Conservation (phyloP, 805 yeast species). For the Yamadazyma insecticola region DNA sequence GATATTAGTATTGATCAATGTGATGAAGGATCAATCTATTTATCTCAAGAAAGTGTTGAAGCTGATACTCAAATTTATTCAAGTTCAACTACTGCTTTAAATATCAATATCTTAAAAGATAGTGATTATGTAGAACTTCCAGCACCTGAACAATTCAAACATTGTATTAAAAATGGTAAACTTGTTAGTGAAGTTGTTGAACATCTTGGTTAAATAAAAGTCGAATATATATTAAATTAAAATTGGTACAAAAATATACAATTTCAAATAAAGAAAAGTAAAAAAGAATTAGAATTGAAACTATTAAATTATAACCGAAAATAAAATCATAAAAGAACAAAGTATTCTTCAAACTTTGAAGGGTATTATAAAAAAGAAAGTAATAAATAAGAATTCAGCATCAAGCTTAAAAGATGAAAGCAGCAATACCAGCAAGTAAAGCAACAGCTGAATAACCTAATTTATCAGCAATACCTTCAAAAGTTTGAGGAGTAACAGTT, state of each 20-base stretch:
- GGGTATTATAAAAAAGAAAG: background rate
- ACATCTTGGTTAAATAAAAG: conserved; percentile 53
- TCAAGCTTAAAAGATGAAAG: background rate
- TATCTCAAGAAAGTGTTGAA: conserved; percentile 64
- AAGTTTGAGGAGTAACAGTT: conserved; percentile 3
- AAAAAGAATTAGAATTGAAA: background rate
- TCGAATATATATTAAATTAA: background rate
- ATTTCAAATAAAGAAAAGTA: background rate
- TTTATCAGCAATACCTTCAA: conserved; percentile 3
- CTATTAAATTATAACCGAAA: background rate
- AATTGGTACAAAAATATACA: background rate
- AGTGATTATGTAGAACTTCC: conserved; percentile 79
- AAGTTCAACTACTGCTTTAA: conserved; percentile 79
- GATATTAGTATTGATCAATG: conserved; percentile 84
- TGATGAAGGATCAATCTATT: conserved; percentile 78
- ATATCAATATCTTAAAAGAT: conserved; percentile 74
- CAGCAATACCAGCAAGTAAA: background rate
- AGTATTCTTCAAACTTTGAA: too few species aligned
- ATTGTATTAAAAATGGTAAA: conserved; percentile 58
- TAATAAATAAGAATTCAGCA: too few species aligned
- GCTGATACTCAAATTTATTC: conserved; percentile 69
- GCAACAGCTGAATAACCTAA: background rate
- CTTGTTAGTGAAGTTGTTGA: conserved; percentile 71
- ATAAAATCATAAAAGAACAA: too few species aligned
- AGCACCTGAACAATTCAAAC: conserved; percentile 89